These are phyloP conservation scores for Nakaseomyces sp. DNA, from an alignment of 1,139 yeast genomes.

Conservation along the genomic window DNA sequence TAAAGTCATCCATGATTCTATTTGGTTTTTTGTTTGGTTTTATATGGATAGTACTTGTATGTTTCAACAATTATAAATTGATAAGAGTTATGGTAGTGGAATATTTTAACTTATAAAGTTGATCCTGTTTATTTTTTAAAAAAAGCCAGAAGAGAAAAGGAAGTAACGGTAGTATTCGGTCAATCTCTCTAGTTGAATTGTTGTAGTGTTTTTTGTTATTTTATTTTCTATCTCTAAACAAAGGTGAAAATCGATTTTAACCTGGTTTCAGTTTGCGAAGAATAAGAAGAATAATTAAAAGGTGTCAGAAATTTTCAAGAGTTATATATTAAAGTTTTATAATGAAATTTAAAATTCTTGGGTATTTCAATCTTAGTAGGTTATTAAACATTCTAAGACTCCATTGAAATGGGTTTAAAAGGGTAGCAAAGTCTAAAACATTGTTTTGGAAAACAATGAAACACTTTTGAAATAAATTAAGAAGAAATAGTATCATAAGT, in stretches of 20 bases:
- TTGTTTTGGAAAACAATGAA: background rate
- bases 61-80: no score
- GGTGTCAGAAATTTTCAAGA: background rate
- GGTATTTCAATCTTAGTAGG: background rate
- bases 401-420: background rate
- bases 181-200: no score
- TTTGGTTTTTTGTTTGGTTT: background rate
- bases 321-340: slow-evolving; percentile 2
- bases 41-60: no score
- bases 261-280: background rate
- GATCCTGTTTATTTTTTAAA: no score
- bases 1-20: background rate
- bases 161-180: no score
- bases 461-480: background rate
- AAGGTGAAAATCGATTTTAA: background rate
- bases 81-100: no score
- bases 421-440: background rate
- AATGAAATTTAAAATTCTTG: background rate
- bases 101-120: no score
- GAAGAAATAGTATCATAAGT: background rate
- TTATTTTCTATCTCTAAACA: no score
- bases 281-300: background rate
- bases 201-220: no score
- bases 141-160: no score
- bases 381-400: background rate